Conservation (phyloP, 2,329 filamentous ascomycete species). For the Trichoderma sp. region DNA sequence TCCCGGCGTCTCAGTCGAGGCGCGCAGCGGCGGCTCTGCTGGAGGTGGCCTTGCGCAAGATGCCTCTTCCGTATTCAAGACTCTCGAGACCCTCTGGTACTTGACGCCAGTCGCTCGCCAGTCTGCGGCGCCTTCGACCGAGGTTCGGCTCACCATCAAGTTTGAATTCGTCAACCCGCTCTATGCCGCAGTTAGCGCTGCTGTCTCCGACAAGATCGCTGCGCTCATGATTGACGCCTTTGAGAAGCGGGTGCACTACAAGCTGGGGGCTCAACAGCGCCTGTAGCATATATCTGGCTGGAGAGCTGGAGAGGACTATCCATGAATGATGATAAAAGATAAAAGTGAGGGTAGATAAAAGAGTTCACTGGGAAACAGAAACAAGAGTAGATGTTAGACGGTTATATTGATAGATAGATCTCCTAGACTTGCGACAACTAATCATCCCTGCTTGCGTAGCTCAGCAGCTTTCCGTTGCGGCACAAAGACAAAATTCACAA, state of each 20-base stretch:
- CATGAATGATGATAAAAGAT: constrained; percentile 6
- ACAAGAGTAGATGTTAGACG: neutral
- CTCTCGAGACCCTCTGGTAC: constrained; percentile 68
- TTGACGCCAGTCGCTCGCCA: constrained; percentile 45
- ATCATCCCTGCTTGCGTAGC: constrained; percentile 19
- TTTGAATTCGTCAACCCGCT: constrained; percentile 89
- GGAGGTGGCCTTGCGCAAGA: constrained; percentile 44
- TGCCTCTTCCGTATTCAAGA: constrained; percentile 59
- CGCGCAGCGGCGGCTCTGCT: constrained; percentile 60
- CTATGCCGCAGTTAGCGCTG: constrained; percentile 76
- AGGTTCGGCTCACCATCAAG: constrained; percentile 72
- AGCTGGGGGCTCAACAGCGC: constrained; percentile 24
- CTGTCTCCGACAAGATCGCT: constrained; percentile 80
- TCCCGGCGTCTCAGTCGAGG: constrained; percentile 70
- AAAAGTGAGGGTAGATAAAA: neutral
- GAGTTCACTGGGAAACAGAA: neutral
- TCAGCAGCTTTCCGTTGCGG: constrained; percentile 23
- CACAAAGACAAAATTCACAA: neutral
- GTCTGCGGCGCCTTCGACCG: constrained; percentile 47
- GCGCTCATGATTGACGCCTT: constrained; percentile 91
- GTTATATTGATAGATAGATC: neutral
- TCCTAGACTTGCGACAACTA: constrained; percentile 20
- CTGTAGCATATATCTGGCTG: neutral
- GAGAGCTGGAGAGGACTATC: neutral
- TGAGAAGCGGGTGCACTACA: constrained; percentile 69